Percentiles rank a stretch among this genome's conserved stretches.
Evolutionary conservation across 2,329 filamentous ascomycete genomes (phyloP).

Genomic region (Aspergillus flavus): DNA sequence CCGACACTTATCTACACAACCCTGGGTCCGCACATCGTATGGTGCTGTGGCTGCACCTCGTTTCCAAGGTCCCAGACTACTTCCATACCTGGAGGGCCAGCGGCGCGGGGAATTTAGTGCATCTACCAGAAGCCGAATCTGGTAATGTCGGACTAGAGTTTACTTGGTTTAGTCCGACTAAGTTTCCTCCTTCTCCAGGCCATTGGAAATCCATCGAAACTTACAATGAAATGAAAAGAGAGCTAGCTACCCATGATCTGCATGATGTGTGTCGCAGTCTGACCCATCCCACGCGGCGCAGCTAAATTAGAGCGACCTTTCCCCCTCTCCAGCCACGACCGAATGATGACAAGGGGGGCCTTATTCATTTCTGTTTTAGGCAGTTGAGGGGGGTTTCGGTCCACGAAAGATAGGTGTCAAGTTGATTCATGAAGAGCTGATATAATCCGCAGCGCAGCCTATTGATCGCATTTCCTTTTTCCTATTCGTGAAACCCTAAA

Average conservation of each 20-base stretch:
- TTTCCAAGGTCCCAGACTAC: not conserved
- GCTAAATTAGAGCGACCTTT: slow-evolving; percentile 20
- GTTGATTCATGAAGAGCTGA: not conserved
- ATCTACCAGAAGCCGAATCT: not conserved
- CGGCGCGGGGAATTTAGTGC: not conserved
- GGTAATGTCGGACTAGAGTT: not conserved
- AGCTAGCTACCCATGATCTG: not conserved
- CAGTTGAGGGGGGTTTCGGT: not conserved
- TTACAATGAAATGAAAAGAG: not conserved
- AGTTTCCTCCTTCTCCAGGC: not conserved
- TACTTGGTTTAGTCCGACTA: not conserved
- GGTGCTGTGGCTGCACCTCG: not conserved
- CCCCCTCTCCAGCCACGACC: slow-evolving; percentile 1
- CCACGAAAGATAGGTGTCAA: not conserved
- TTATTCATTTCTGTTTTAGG: not conserved
- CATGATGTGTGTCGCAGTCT: slow-evolving; percentile 23
- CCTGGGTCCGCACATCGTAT: not conserved
- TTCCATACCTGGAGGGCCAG: not conserved
- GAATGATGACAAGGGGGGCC: not conserved
- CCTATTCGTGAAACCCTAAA: not conserved
- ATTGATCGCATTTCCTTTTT: not conserved
- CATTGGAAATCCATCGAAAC: not conserved
- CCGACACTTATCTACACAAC: not conserved
- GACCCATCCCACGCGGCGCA: slow-evolving; percentile 22
- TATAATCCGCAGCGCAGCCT: not conserved